Evolutionary conservation across 176 grass and related monocot species (phyloP), one percentile per base, ranked within the genome.

Genomic region (Aegilops bicornis): DNA sequence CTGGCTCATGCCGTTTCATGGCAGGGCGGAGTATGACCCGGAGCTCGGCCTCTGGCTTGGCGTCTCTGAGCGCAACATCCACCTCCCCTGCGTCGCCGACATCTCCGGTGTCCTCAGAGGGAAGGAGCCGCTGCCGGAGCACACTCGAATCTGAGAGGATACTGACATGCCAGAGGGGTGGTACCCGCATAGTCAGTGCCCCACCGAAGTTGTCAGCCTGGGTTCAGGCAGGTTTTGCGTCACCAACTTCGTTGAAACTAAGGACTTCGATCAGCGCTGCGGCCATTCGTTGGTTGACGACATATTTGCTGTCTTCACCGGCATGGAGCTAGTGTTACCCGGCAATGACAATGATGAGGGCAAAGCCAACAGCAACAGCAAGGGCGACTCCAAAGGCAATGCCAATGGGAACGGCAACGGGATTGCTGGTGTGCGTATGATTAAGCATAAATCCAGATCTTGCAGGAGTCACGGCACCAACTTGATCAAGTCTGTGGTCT

Each of bases 181-280:
- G 50, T 47, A 47, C 45, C 45, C 13, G 45, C 45, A 13, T 12
- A 14, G 12, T 47, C 45, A 14, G 45, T 47, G 4, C 15, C 17
- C 16, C 48, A 22, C 19, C 15, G 0, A 65, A 8, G 22, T 42
- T 1, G 3, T 73, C 39, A 20, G 24, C 78, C 36, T 80, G 60
- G 78, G 78, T 25, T 80, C 36, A 2, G 60, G 78, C 35, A 80
- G 60, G 78, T 45, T 80, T 3, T 80, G 78, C 60, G 29, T 80
- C 59, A 62, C 36, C n/a, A 79, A 3, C 37, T 76, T 31, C 16
- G 32, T 69, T 32, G 15, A 69, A 4, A 37, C 48, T 52, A 52
- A 52, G 48, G 48, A 17, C 4, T 52, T 52, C 15, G 48, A 52
- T 52, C 15, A 52, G 48, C 48, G 48, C 48, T 52, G 48, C 48